Conservation (phyloP, 78 protist genomes). For the Diacronema lutheri region DNA sequence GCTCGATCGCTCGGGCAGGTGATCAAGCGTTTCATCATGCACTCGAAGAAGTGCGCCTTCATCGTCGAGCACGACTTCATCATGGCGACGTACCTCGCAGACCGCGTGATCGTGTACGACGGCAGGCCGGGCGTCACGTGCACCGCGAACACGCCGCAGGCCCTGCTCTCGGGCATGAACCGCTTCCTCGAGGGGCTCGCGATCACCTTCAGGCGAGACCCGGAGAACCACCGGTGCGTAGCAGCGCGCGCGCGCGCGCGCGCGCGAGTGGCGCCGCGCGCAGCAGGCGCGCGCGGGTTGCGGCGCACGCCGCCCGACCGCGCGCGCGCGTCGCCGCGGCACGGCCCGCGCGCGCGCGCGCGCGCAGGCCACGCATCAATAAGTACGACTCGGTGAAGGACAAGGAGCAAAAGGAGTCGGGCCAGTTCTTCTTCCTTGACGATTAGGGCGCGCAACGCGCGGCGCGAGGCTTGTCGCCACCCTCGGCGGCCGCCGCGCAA, state of each 20-base stretch:
- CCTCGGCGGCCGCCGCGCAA: too few relatives aligned
- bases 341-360: conserved; percentile 98
- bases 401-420: conserved; percentile 89
- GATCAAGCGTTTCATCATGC: conserved; percentile 82
- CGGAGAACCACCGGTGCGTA: not conserved
- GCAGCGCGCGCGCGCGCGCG: not conserved
- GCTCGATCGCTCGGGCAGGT: too few relatives aligned
- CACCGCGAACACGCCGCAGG: conserved; percentile 73
- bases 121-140: conserved; percentile 76
- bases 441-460: too few relatives aligned
- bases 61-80: conserved; percentile 75
- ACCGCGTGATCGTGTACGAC: conserved; percentile 92
- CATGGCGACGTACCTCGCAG: conserved; percentile 99
- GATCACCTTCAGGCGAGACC: conserved; percentile 51
- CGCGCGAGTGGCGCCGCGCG: not conserved
- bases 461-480: too few relatives aligned
- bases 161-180: conserved; percentile 96
- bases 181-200: conserved; percentile 85
- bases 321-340: conserved; percentile 3
- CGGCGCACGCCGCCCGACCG: too few relatives aligned
- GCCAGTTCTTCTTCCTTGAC: conserved; percentile 93
- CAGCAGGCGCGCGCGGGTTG: too few relatives aligned
- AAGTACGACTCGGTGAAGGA: conserved; percentile 89
- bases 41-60: conserved; percentile 97
- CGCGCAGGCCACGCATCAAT: conserved; percentile 70